Percentiles rank a stretch among this genome's conserved stretches.
Evolutionary conservation across 805 yeast species (phyloP).

Genomic region (Saccharomycodes ludwigii): DNA sequence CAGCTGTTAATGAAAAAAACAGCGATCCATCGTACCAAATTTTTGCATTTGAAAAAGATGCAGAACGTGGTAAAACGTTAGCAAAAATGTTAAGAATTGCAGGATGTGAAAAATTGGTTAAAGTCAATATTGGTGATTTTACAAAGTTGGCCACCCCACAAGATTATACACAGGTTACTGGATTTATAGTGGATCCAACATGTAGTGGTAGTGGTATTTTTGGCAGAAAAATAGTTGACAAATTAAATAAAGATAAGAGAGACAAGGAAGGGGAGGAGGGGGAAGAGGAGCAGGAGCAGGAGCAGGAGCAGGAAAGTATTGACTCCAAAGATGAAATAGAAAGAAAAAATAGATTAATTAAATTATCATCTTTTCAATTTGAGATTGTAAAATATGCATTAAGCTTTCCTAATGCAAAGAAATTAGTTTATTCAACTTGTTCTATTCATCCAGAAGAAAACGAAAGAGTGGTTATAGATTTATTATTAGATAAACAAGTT

Average conservation of each 20-base stretch:
- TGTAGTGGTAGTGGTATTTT: conserved; percentile 97
- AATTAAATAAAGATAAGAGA: conserved; percentile 20
- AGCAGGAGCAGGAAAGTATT: conserved; percentile 26
- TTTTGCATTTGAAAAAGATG: conserved; percentile 81
- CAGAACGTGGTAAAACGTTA: conserved; percentile 54
- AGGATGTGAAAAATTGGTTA: conserved; percentile 35
- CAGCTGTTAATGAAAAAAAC: conserved; percentile 8
- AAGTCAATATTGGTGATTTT: conserved; percentile 42
- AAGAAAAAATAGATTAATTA: conserved; percentile 32
- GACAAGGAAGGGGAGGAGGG: conserved; percentile 7
- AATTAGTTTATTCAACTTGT: conserved; percentile 89
- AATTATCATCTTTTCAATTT: conserved; percentile 76
- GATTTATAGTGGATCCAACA: conserved; percentile 87
- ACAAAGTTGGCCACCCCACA: conserved; percentile 29
- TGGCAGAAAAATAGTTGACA: conserved; percentile 63
- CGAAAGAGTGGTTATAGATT: conserved; percentile 77
- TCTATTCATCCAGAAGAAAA: conserved; percentile 90
- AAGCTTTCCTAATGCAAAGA: conserved; percentile 60
- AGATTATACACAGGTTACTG: conserved; percentile 42
- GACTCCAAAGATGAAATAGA: conserved; percentile 37
- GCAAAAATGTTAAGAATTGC: conserved; percentile 73
- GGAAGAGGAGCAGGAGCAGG: conserved; percentile 8
- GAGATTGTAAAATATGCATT: conserved; percentile 83
- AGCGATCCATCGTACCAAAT: conserved; percentile 30
- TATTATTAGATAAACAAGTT: conserved; percentile 56